Evolutionary conservation across 768 basidiomycete species (phyloP), one percentile per base, ranked within the genome.

Genomic region (Auriscalpium orientale): DNA sequence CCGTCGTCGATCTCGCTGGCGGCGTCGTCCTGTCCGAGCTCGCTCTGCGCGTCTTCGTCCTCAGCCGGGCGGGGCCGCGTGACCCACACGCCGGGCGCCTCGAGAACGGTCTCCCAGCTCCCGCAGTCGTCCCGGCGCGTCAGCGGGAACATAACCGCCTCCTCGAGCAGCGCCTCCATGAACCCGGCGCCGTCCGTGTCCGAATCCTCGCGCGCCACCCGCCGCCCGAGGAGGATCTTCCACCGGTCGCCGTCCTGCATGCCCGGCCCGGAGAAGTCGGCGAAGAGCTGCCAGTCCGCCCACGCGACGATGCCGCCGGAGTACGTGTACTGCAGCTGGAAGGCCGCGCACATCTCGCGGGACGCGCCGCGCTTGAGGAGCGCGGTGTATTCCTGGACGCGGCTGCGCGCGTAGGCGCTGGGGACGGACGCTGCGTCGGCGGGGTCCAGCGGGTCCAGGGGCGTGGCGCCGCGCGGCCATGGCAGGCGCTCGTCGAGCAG

Each of bases 191-290:
- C 75, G 52, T 76, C 71, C 0, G 56, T 37, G 56, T 75, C 73
- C 15, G 70, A 69, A 13, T 58, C 64, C 10, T 73, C 72, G 15
- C 75, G 65, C 22, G 59, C 34, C 28, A 76, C 58, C 6, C 70
- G 50, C 33, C 75, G 57, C 8, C 74, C 75, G 8, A 76, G 67
- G 51, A 69, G 65, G 9, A 76, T 74, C 55, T 72, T 71, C 75
- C 75, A 75, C 10, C 57, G 56, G 55, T 73, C 67, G 2, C 69
- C 72, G 22, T 62, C 18, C 13, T 64, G 55, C 67, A 76, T 73
- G 10, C 55, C 63, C 0, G 68, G 67, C 0, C 70, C 70, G 0
- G 68, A 55, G 56, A 73, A 74, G 20, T 70, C 66, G 0, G 69
- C 64, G 46, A 65, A 72, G 3, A 74, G 49, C 1, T 58, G 57